phyloP scores from a whole-genome alignment of 164 flowering plant genomes.

The Echeveria elegans region DNA sequence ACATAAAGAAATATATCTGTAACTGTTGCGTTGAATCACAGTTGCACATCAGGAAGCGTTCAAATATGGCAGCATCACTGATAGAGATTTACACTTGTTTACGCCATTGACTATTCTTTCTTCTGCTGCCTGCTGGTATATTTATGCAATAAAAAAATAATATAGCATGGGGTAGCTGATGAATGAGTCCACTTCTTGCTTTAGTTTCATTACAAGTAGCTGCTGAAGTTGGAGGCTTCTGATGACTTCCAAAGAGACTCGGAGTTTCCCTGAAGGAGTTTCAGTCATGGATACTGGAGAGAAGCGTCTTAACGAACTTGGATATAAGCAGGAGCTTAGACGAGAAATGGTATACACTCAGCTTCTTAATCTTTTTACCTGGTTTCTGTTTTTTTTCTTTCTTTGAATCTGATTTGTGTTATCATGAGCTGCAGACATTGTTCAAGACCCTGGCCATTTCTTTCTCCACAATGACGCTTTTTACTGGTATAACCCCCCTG shows the following conservation, averaged over 20 bases:
- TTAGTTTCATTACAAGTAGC: not conserved
- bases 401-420: conserved; percentile 18
- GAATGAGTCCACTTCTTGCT: not conserved
- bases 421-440: conserved; percentile 14
- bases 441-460: not conserved
- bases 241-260: not conserved
- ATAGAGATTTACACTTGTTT: not conserved
- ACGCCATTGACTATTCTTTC: too few species aligned
- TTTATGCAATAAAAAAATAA: not conserved
- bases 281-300: conserved; percentile 52
- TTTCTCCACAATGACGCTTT: conserved; percentile 28
- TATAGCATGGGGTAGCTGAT: not conserved
- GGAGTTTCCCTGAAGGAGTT: not conserved
- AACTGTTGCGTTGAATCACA: not conserved
- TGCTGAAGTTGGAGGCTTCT: not conserved
- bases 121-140: too few species aligned
- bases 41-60: not conserved
- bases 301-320: conserved; percentile 65
- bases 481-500: conserved; percentile 62
- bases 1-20: too few species aligned
- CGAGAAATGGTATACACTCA: conserved; percentile 44
- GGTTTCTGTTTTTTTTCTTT: too few species aligned
- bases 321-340: conserved; percentile 40
- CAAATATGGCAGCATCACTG: not conserved
- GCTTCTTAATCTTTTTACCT: too few species aligned